phyloP scores from a whole-genome alignment of 129 eudicot genomes.

The Logfia minima region DNA sequence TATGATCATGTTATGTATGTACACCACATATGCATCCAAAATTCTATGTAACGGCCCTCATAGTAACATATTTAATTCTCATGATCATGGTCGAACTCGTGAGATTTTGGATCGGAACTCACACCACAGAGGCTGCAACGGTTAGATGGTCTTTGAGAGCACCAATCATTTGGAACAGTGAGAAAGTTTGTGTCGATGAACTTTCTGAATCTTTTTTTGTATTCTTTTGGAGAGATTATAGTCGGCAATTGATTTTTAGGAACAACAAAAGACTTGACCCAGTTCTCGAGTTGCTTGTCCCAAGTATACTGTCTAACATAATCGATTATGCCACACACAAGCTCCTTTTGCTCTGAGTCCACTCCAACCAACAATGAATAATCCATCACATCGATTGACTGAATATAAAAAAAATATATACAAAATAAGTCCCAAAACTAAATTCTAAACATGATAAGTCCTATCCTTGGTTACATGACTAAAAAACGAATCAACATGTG shows the following conservation, averaged over 20 bases:
- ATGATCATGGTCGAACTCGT: conserved; percentile 4
- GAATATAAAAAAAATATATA: background rate
- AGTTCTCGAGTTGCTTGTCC: conserved; percentile 83
- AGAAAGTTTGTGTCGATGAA: conserved; percentile 66
- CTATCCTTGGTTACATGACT: background rate
- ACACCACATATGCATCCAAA: conserved; percentile 26
- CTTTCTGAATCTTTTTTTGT: conserved; percentile 71
- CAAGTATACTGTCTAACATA: conserved; percentile 78
- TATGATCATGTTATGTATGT: conserved; percentile 19
- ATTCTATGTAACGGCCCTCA: conserved; percentile 12
- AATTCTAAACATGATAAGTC: background rate
- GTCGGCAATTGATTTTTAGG: conserved; percentile 77
- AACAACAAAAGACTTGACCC: conserved; percentile 82
- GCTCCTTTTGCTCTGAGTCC: conserved; percentile 54
- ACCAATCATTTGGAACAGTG: conserved; percentile 78
- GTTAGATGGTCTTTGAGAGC: conserved; percentile 51
- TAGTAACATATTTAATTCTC: conserved; percentile 19
- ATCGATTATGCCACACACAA: conserved; percentile 82
- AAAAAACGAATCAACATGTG: background rate
- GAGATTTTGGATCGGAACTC: conserved; percentile 27
- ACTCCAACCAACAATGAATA: conserved; percentile 87
- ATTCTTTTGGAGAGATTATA: conserved; percentile 69
- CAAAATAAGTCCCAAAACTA: background rate
- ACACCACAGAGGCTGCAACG: conserved; percentile 44
- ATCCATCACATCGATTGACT: conserved; percentile 81